These are phyloP conservation scores for Trichoderma breve DNA, from an alignment of 2,329 filamentous ascomycete genomes.

Conservation along the genomic window DNA sequence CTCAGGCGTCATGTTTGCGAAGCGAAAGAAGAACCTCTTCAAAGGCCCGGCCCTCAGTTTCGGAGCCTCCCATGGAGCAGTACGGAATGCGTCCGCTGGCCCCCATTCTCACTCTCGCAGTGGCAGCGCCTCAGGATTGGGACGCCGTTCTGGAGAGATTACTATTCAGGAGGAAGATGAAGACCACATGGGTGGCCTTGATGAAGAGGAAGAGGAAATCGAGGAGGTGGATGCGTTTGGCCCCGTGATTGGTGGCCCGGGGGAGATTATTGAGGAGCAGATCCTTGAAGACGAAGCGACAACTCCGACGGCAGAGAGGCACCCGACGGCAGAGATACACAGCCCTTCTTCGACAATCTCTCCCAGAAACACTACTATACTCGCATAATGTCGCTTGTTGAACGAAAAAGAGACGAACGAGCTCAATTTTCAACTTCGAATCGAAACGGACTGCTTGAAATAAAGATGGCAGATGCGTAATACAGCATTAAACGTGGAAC, in stretches of 20 bases:
- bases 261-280: slow-evolving; percentile 47
- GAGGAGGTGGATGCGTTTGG: slow-evolving; percentile 61
- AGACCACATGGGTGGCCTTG: slow-evolving; percentile 42
- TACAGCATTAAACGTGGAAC: slow-evolving; percentile 4
- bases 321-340: not conserved
- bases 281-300: slow-evolving; percentile 44
- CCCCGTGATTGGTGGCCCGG: slow-evolving; percentile 46
- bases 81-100: slow-evolving; percentile 40
- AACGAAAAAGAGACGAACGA: not conserved
- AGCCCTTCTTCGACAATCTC: slow-evolving; percentile 12
- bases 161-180: slow-evolving; percentile 68
- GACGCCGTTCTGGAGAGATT: slow-evolving; percentile 69
- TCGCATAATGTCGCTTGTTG: not conserved
- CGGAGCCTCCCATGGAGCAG: slow-evolving; percentile 37
- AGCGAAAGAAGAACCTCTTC: slow-evolving; percentile 76
- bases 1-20: slow-evolving; percentile 69
- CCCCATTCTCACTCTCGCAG: slow-evolving; percentile 54
- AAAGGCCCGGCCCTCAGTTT: slow-evolving; percentile 72
- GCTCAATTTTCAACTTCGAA: not conserved
- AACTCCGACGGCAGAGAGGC: slow-evolving; percentile 19
- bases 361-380: not conserved
- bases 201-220: slow-evolving; percentile 46
- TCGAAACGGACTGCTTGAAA: not conserved
- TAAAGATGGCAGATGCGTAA: not conserved
- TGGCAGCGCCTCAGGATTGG: slow-evolving; percentile 61